These are phyloP conservation scores for Blastomyces percursus DNA, from an alignment of 2,329 filamentous ascomycete genomes.

Conservation along the genomic window DNA sequence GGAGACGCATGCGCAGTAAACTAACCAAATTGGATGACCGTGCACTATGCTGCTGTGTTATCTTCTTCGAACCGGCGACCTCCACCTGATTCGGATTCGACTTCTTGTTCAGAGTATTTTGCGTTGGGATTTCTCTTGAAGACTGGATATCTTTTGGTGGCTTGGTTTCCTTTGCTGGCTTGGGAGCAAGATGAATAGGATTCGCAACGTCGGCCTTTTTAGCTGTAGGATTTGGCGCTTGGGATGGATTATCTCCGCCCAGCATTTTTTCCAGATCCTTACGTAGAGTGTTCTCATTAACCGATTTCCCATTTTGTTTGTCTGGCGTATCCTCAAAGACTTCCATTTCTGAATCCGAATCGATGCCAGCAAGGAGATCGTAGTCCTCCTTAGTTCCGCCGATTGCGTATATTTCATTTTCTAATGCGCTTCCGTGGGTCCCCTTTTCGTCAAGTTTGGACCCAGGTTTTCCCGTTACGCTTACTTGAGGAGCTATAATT, in stretches of 20 bases:
- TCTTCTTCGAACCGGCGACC: slow-evolving; percentile 9
- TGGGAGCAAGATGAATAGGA: not conserved
- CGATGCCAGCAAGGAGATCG: slow-evolving; percentile 34
- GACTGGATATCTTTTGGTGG: not conserved
- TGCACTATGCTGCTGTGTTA: not conserved
- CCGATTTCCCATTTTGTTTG: slow-evolving; percentile 16
- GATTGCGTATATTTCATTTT: slow-evolving; percentile 36
- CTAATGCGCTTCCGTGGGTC: slow-evolving; percentile 24
- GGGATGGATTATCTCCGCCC: slow-evolving; percentile 21
- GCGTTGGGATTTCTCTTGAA: slow-evolving; percentile 2
- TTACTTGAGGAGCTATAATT: slow-evolving; percentile 30
- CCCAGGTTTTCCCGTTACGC: slow-evolving; percentile 18
- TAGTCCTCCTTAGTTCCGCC: slow-evolving; percentile 42
- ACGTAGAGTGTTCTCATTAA: slow-evolving; percentile 23
- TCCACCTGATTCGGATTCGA: slow-evolving; percentile 25
- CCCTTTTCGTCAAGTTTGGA: slow-evolving; percentile 11
- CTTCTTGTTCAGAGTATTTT: slow-evolving; percentile 11
- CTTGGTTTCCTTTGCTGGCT: not conserved
- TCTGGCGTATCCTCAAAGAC: slow-evolving; percentile 15
- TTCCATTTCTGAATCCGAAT: slow-evolving; percentile 39
- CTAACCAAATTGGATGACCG: slow-evolving; percentile 23
- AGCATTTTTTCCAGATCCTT: slow-evolving; percentile 27
- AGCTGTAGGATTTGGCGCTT: not conserved
- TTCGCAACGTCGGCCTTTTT: not conserved
- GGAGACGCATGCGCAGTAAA: not conserved